phyloP scores from a whole-genome alignment of 192 early-diverging fungal species.

The Linnemannia hyalina region DNA sequence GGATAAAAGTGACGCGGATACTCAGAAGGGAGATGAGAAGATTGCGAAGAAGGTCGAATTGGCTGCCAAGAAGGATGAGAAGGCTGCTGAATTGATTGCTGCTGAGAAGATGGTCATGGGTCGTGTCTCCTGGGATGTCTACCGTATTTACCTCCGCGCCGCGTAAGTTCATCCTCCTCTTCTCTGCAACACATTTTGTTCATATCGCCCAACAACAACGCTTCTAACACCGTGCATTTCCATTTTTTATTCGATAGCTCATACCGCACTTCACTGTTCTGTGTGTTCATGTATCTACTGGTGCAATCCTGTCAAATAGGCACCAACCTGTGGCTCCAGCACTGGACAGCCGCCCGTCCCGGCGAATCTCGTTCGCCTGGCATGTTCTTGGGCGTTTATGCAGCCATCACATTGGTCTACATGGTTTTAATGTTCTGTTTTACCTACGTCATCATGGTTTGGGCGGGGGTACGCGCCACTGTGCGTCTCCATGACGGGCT shows the following conservation, averaged over 20 bases:
- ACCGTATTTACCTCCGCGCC: constrained; percentile 80
- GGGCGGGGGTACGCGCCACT: constrained; percentile 56
- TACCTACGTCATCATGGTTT: constrained; percentile 73
- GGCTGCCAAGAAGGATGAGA: constrained; percentile 31
- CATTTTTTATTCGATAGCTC: constrained; percentile 35
- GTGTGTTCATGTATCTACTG: constrained; percentile 65
- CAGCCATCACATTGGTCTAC: constrained; percentile 74
- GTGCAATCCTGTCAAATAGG: constrained; percentile 67
- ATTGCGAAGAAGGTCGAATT: constrained; percentile 11
- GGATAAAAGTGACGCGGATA: constrained; percentile 16
- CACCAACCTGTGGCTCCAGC: constrained; percentile 73
- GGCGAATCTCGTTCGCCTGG: neutral
- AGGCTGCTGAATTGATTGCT: constrained; percentile 70
- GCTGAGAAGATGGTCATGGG: constrained; percentile 87
- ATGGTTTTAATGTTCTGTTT: constrained; percentile 64
- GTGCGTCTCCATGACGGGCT: constrained; percentile 17
- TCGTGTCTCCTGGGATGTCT: constrained; percentile 80
- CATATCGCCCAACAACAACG: neutral
- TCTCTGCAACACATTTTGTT: neutral
- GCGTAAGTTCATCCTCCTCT: constrained; percentile 47
- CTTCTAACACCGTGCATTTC: neutral
- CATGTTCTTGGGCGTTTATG: constrained; percentile 81
- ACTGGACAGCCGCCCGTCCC: constrained; percentile 20
- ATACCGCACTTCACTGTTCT: constrained; percentile 61
- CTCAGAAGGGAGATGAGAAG: constrained; percentile 11